A percentile compares a stretch with the other conserved stretches of the same genome.
phyloP scores from a whole-genome alignment of 2,329 filamentous ascomycete genomes.

The Talaromyces sp. region DNA sequence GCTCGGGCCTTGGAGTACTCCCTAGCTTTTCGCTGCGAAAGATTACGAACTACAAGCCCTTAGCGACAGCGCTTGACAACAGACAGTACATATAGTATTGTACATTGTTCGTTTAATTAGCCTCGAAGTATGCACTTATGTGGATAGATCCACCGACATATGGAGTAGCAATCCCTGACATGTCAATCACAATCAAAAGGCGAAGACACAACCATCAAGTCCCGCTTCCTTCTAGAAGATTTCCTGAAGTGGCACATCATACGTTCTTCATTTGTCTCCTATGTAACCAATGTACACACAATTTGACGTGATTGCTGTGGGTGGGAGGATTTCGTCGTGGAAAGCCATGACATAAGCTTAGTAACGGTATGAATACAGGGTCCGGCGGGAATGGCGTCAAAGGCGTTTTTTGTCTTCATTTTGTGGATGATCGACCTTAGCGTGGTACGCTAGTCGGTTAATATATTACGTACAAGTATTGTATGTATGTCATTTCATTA shows the following conservation, averaged over 20 bases:
- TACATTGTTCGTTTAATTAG: not conserved
- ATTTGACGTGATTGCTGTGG: not conserved
- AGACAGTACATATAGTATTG: too few relatives aligned
- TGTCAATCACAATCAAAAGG: not conserved
- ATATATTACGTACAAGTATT: not conserved
- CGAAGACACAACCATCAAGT: not conserved
- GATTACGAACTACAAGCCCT: not conserved
- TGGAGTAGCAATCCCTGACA: not conserved
- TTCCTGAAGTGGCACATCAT: not conserved
- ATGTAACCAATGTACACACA: not conserved
- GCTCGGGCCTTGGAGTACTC: not conserved
- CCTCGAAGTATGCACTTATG: not conserved
- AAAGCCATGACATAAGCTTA: not conserved
- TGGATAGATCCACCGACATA: not conserved
- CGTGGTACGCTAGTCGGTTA: not conserved
- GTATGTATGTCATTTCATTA: not conserved
- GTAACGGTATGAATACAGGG: not conserved
- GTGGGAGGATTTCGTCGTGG: not conserved
- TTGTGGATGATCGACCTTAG: slow-evolving; percentile 8
- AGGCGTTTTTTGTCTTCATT: slow-evolving; percentile 2
- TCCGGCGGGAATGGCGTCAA: slow-evolving; percentile 6
- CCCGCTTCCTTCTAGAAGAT: slow-evolving; percentile 11
- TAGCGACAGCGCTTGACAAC: not conserved
- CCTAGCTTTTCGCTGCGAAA: too few relatives aligned
- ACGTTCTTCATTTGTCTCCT: not conserved